Evolutionary conservation across 1,284 basidiomycete species (phyloP), one percentile per base, ranked within the genome.

Genomic region (Microbotryum saponariae): DNA sequence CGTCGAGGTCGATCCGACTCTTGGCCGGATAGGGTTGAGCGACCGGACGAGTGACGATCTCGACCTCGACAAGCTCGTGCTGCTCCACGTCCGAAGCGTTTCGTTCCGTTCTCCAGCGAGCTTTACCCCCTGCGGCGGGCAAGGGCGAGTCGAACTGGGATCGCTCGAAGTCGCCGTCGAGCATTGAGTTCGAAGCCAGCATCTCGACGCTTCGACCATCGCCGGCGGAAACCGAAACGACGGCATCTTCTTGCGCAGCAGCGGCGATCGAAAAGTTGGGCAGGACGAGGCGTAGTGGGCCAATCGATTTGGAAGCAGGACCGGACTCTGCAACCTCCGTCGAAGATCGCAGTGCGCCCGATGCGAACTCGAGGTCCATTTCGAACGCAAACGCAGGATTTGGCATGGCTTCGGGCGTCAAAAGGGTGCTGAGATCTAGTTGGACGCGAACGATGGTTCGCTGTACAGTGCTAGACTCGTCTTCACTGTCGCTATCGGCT

Each of bases 211-310:
- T 42, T 23, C 25, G 8, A 23, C 33, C 21, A 3, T 20, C 3
- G n/a, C 21, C 51, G 4, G 56, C 37, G 0, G 58, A 29, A 18
- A 58, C 58, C n/a, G 49, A 21, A n/a, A 63, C 55, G 51, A 63
- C 42, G 4, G 51, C 25, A 12, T 60, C 51, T n/a, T 63, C 58
- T n/a, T n/a, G 6, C 2, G 21, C 8, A 0, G 62, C 62, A 20
- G 48, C 4, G 2, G 49, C 18, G 20, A 63, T 2, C 6, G 51
- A 45, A 44, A 60, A 44, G 12, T 54, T 1, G 2, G 55, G 56
- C 5, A 63, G 52, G 14, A 56, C 16, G 49, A 62, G 23, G 1
- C 46, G 27, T 7, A n/a, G 37, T 2, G 45, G 20, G 8, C n/a
- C 6, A 3, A 49, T 18, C 2, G 33, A 10, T n/a, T 8, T 10